phyloP scores from a whole-genome alignment of 495 filamentous ascomycete species.

The Chaetomium tenue region DNA sequence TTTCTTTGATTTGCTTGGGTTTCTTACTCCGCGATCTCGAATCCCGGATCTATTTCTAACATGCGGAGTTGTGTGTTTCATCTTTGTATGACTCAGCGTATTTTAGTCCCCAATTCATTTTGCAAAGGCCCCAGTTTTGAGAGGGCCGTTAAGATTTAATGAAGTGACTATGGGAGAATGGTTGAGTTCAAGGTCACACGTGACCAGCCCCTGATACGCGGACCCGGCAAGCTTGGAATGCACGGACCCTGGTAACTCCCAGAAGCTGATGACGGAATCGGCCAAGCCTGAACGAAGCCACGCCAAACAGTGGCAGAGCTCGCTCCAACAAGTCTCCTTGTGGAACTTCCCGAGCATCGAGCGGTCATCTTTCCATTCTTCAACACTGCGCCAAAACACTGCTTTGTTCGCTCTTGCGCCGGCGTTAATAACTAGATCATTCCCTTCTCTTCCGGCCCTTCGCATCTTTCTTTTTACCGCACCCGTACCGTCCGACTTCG shows the following conservation, averaged over 20 bases:
- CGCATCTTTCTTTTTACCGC: background rate
- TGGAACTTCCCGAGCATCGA: slow-evolving; percentile 1
- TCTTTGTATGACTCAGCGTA: background rate
- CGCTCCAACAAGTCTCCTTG: background rate
- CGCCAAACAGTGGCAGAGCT: background rate
- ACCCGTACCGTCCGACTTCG: background rate
- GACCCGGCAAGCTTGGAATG: background rate
- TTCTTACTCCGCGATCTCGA: background rate
- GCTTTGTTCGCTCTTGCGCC: background rate
- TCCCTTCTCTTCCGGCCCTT: background rate
- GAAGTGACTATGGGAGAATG: background rate
- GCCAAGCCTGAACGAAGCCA: background rate
- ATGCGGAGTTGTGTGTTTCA: background rate
- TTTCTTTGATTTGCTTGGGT: background rate
- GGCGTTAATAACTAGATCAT: background rate
- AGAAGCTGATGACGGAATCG: slow-evolving; percentile 5
- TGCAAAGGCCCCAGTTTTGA: too few relatives aligned
- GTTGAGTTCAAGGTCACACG: background rate
- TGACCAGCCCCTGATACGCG: background rate
- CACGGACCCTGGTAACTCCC: background rate
- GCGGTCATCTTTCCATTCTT: background rate
- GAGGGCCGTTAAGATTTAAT: too few relatives aligned
- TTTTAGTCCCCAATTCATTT: too few relatives aligned
- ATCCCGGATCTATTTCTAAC: background rate
- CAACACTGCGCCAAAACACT: background rate